A percentile compares a stretch with the other conserved stretches of the same genome.
phyloP scores from a whole-genome alignment of 192 early-diverging fungal genomes.

The Linnemannia elongata region DNA sequence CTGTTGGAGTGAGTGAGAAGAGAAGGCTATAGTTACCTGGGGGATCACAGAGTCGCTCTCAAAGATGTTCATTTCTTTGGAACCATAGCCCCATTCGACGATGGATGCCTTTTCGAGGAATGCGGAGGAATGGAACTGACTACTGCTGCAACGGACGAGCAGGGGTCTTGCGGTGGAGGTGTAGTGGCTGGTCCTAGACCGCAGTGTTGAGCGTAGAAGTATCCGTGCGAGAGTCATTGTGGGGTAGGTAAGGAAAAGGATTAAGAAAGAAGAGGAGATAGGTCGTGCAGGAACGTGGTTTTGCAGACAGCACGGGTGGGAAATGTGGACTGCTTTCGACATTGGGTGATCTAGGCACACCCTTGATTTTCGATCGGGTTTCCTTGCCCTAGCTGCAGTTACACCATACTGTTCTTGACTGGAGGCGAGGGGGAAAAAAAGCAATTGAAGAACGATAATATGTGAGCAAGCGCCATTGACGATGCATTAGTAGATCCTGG shows the following conservation, averaged over 20 bases:
- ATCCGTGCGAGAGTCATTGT: not conserved
- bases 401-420: too few species aligned
- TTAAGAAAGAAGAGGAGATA: not conserved
- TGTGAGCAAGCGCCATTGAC: too few species aligned
- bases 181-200: not conserved
- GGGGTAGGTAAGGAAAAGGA: not conserved
- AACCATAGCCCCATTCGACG: slow-evolving; percentile 51
- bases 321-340: not conserved
- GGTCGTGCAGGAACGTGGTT: not conserved
- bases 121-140: slow-evolving; percentile 32
- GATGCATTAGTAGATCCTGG: too few species aligned
- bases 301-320: not conserved
- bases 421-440: too few species aligned
- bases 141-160: not conserved
- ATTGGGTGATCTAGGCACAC: too few species aligned
- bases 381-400: too few species aligned
- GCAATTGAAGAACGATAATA: too few species aligned
- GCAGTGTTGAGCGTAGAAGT: not conserved
- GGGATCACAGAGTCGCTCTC: slow-evolving; percentile 32
- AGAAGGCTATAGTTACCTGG: slow-evolving; percentile 3
- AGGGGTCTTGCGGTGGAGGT: not conserved
- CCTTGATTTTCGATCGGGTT: too few species aligned
- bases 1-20: not conserved
- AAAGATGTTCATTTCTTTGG: slow-evolving; percentile 28
- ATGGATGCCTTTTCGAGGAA: slow-evolving; percentile 20